These are phyloP conservation scores for Venturia pyrina DNA, from an alignment of 2,329 filamentous ascomycete species.

Conservation along the genomic window DNA sequence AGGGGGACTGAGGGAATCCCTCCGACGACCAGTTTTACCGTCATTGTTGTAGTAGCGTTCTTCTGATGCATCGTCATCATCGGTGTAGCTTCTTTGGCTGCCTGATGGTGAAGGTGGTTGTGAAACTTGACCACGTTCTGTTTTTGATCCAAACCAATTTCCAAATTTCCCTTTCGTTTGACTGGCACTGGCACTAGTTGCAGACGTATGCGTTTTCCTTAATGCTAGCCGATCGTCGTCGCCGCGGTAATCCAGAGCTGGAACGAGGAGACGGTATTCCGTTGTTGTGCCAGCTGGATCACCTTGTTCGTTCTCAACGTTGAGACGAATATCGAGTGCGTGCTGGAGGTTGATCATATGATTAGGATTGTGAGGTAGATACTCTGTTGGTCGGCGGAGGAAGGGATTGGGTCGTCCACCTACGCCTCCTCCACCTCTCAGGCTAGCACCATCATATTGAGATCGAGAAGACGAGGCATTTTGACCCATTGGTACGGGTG, in stretches of 20 bases:
- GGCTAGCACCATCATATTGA: neutral
- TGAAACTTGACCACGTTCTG: neutral
- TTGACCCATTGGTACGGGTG: neutral
- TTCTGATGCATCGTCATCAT: neutral
- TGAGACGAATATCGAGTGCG: constrained; percentile 77
- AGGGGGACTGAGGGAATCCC: neutral
- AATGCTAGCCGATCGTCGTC: neutral
- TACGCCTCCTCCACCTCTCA: neutral
- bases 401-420: constrained; percentile 32
- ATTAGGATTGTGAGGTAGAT: constrained; percentile 34
- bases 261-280: constrained; percentile 79
- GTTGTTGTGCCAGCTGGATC: constrained; percentile 83
- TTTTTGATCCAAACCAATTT: neutral
- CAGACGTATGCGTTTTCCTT: neutral
- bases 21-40: neutral
- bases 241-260: constrained; percentile 48
- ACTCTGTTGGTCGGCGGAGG: constrained; percentile 59
- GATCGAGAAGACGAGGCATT: neutral
- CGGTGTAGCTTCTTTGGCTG: neutral
- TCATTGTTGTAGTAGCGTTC: neutral
- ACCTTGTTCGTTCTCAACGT: constrained; percentile 76
- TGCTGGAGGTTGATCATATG: constrained; percentile 60
- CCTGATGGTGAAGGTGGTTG: too few relatives aligned
- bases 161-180: neutral
- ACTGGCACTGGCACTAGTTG: neutral